Evolutionary conservation across 2,329 filamentous ascomycete species (phyloP).

Genomic region (Trematosphaeria pertusa): DNA sequence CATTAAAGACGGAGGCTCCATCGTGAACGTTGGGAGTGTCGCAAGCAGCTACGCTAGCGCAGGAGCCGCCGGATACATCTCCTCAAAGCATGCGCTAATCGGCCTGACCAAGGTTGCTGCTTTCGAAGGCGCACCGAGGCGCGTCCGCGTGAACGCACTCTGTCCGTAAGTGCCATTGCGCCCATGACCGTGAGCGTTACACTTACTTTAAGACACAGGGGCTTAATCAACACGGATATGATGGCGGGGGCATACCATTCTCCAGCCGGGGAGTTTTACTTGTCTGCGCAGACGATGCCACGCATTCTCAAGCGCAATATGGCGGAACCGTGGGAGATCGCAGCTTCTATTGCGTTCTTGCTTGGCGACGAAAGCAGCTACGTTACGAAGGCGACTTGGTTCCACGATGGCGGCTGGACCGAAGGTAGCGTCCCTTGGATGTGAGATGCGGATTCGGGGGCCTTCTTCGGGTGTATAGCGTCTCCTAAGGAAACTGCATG

Average conservation of each 20-base stretch:
- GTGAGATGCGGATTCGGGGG: too few species aligned
- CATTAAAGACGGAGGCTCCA: conserved; percentile 23
- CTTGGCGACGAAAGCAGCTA: conserved; percentile 12
- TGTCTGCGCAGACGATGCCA: conserved; percentile 14
- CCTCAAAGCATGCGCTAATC: conserved; percentile 56
- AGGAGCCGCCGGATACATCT: conserved; percentile 46
- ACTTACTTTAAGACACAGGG: neutral
- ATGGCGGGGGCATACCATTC: conserved; percentile 18
- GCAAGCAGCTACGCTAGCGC: conserved; percentile 18
- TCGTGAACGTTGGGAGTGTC: conserved; percentile 22
- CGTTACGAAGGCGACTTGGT: conserved; percentile 11
- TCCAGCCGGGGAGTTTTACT: conserved; percentile 10
- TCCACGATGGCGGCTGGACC: conserved; percentile 10
- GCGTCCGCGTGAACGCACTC: conserved; percentile 58
- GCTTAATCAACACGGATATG: conserved; percentile 18
- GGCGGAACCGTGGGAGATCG: conserved; percentile 13
- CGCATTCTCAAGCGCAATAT: conserved; percentile 13
- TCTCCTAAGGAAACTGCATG: too few species aligned
- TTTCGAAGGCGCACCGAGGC: conserved; percentile 54
- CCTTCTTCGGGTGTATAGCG: too few species aligned
- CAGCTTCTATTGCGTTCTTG: conserved; percentile 13
- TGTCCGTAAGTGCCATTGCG: conserved; percentile 45
- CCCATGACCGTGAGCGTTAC: neutral
- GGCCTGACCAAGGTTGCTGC: conserved; percentile 56
- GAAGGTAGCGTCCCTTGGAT: conserved; percentile 16